Conservation (phyloP, 2,329 filamentous ascomycete species). For the Graphilbum fragrans region DNA sequence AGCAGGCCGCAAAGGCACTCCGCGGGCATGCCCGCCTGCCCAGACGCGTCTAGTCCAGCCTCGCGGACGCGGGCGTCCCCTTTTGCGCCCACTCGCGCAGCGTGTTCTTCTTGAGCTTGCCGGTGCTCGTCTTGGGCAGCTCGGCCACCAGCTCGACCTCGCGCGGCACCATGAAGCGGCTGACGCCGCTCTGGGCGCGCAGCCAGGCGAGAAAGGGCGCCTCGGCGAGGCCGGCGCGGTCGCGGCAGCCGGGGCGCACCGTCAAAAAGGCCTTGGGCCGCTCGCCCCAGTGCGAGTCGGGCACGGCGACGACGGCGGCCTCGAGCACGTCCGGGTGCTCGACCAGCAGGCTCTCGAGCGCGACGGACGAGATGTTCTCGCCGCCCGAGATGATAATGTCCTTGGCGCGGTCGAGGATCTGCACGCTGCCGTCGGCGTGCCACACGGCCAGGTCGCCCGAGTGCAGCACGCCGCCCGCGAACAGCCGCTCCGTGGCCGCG, state of each 20-base stretch:
- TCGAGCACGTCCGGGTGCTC: constrained; percentile 85
- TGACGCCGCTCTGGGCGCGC: constrained; percentile 66
- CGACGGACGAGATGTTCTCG: constrained; percentile 92
- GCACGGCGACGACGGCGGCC: constrained; percentile 77
- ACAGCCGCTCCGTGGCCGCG: constrained; percentile 76
- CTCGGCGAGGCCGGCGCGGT: constrained; percentile 30
- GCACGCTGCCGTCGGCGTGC: constrained; percentile 80
- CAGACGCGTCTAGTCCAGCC: too few relatives aligned
- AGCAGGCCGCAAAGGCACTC: too few relatives aligned
- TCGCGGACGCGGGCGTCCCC: constrained; percentile 9
- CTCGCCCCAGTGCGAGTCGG: constrained; percentile 89
- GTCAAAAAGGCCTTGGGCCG: constrained; percentile 91
- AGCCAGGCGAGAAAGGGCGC: constrained; percentile 78
- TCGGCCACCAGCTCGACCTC: constrained; percentile 71
- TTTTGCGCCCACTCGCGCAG: constrained; percentile 64
- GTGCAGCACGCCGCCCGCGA: constrained; percentile 75
- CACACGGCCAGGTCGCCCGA: constrained; percentile 88
- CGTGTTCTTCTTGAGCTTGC: constrained; percentile 93
- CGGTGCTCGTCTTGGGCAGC: constrained; percentile 92
- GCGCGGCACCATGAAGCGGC: constrained; percentile 74
- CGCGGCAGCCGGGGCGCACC: constrained; percentile 36
- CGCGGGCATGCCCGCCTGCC: too few relatives aligned
- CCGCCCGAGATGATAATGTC: constrained; percentile 98
- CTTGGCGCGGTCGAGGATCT: constrained; percentile 89
- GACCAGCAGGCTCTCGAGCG: constrained; percentile 79